Percentiles rank a stretch among this genome's conserved stretches.
These are phyloP conservation scores for Dictyostelium discoideum DNA, from an alignment of 78 protist species.

Conservation along the genomic window DNA sequence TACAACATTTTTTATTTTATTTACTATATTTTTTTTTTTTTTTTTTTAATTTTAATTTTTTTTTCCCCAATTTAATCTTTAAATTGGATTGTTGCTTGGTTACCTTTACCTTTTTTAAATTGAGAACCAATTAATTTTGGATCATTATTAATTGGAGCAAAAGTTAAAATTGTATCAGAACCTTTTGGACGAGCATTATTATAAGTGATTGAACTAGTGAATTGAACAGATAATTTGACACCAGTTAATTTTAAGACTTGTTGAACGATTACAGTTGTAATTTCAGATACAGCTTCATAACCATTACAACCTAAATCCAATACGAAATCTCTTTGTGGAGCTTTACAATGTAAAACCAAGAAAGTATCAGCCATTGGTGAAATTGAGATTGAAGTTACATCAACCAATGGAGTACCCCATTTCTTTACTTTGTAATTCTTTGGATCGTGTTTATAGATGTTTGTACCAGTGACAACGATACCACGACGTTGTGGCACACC, in stretches of 20 bases:
- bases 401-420: slow-evolving; percentile 82
- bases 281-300: slow-evolving; percentile 76
- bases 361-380: slow-evolving; percentile 71
- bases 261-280: slow-evolving; percentile 71
- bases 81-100: slow-evolving; percentile 25
- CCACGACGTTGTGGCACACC: slow-evolving; percentile 81
- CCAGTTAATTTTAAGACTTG: slow-evolving; percentile 62
- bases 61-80: neutral
- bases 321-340: slow-evolving; percentile 71
- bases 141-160: slow-evolving; percentile 24
- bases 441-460: slow-evolving; percentile 87
- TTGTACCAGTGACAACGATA: slow-evolving; percentile 81
- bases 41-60: neutral
- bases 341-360: slow-evolving; percentile 67
- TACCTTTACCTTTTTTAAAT: slow-evolving; percentile 37
- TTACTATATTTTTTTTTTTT: too few relatives aligned
- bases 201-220: slow-evolving; percentile 29
- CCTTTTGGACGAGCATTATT: slow-evolving; percentile 80
- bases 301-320: slow-evolving; percentile 82
- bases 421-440: slow-evolving; percentile 84
- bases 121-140: slow-evolving; percentile 49
- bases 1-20: too few relatives aligned
- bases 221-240: slow-evolving; percentile 39
- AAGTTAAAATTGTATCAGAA: slow-evolving; percentile 6
- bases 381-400: slow-evolving; percentile 44